A percentile compares a stretch with the other conserved stretches of the same genome.
These are phyloP conservation scores for Climacium dendroides DNA, from an alignment of 225 moss, liverwort and hornwort species.

Conservation along the genomic window DNA sequence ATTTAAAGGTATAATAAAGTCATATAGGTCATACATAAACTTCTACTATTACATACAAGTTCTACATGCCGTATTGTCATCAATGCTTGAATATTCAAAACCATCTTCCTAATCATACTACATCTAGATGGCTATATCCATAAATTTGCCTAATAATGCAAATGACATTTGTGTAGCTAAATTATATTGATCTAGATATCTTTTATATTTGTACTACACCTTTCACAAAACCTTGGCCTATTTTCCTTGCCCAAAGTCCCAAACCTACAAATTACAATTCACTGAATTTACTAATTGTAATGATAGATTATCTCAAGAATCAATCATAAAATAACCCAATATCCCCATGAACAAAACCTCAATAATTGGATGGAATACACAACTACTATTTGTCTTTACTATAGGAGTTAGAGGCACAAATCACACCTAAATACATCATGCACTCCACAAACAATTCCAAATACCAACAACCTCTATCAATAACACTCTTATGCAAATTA, in stretches of 20 bases:
- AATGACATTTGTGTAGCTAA: not conserved
- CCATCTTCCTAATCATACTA: not conserved
- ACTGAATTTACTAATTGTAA: not conserved
- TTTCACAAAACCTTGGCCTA: not conserved
- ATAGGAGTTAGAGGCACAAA: not conserved
- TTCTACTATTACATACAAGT: not conserved
- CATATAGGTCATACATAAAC: fast-evolving
- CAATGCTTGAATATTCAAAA: not conserved
- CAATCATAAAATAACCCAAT: not conserved
- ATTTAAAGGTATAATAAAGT: not conserved
- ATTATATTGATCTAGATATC: not conserved
- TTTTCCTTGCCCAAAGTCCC: not conserved
- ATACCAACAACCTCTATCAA: not conserved
- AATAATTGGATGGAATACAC: not conserved
- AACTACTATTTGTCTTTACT: not conserved
- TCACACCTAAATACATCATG: not conserved
- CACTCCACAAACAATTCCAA: not conserved
- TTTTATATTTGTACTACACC: not conserved
- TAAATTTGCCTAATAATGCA: not conserved
- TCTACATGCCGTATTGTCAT: fast-evolving
- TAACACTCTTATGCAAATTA: not conserved
- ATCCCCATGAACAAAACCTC: not conserved
- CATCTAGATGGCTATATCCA: not conserved
- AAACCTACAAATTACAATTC: not conserved
- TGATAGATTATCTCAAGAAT: not conserved